Base-by-base conservation (phyloP, 192 early-diverging fungal genomes). In the Backusella luteola region DNA sequence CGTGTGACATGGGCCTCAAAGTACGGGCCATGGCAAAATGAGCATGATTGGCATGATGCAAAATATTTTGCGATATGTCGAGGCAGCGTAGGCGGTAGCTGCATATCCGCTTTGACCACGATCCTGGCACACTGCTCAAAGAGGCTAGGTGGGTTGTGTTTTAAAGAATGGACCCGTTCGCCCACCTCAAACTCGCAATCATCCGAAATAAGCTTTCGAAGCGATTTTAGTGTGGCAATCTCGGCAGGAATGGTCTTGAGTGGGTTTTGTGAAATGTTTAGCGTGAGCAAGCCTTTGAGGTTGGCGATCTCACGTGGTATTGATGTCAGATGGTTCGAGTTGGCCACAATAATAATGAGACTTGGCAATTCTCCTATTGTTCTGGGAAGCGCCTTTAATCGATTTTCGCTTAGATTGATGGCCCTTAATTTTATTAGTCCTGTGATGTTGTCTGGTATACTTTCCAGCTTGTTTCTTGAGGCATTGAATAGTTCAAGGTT, bases 21-120 rank as follows among this genome's bases (percentile, higher is more conserved):
- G 73, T 90, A 94, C 14, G 95, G 94, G 8, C 95, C 94, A 19
- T 83, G 78, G 77, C 95, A 96, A 84, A 91, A 94, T 3, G 90
- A 85, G 78, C 95, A 96, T 17, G 73, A 66, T n/a, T 85, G 77
- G 0, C 87, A 86, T 12, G 84, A 86, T 14, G 82, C 79, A 38
- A 96, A 76, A 77, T 94, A 96, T 9, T 76, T 77, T 77, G 89
- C 87, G 19, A 96, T 52, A 49, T 93, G 83, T 36, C 93, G 84
- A 17, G 85, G 80, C 8, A 88, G 74, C 66, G 83, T 71, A 14
- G 81, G 39, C 14, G 88, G 87, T 59, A 94, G 78, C 5, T 87
- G 84, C 8, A 93, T 72, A 46, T 91, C 83, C 11, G 89, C 79
- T 34, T 91, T 86, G 12, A 93, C 90, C 86, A 32, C 88, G 23